Evolutionary conservation across 148 eudicot species (phyloP), one percentile per base, ranked within the genome.

Genomic region (Amaranthus palmeri): DNA sequence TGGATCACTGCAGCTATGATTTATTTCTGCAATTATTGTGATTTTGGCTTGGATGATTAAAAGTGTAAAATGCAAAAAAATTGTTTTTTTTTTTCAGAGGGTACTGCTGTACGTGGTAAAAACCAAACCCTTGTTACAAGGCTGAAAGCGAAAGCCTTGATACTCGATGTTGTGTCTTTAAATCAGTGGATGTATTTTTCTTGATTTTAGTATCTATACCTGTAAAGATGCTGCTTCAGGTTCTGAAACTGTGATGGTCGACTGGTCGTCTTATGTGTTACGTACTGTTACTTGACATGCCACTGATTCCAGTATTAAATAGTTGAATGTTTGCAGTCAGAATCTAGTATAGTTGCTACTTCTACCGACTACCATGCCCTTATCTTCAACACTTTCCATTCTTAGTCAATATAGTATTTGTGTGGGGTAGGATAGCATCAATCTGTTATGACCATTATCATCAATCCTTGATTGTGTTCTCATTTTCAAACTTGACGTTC

Each of bases 381-480:
- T 46, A n/a, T 64, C 48, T 7, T 47, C 68, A 7, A 65, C 48
- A 8, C 54, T 49, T 18, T 47, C 17, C 42, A 18, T 65, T 15
- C 40, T 40, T 43, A 65, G 40, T 8, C 45, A 13, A 46, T 65
- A 15, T 15, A 12, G 17, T 14, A 44, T 62, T 61, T 44, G 36
- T 62, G 66, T 62, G 66, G 49, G 66, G 49, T 62, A 43, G 13
- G 48, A 62, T 5, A 42, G 45, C 49, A 62, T 43, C 49, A 62
- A 43, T 17, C 66, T 42, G 4, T 10, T 58, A 10, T 18, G 45
- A 43, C 3, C 40, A 12, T 25, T 25, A 25, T 25, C 36, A 45
- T 15, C 6, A 6, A 47, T 11, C 52, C 53, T 46, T 46, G 8
- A 2, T 13, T 17, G 40, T 64, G 7, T 49, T 65, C 36, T 65